Evolutionary conservation across 2,329 filamentous ascomycete genomes (phyloP), one percentile per base, ranked within the genome.

Genomic region (Claviceps arundinis): DNA sequence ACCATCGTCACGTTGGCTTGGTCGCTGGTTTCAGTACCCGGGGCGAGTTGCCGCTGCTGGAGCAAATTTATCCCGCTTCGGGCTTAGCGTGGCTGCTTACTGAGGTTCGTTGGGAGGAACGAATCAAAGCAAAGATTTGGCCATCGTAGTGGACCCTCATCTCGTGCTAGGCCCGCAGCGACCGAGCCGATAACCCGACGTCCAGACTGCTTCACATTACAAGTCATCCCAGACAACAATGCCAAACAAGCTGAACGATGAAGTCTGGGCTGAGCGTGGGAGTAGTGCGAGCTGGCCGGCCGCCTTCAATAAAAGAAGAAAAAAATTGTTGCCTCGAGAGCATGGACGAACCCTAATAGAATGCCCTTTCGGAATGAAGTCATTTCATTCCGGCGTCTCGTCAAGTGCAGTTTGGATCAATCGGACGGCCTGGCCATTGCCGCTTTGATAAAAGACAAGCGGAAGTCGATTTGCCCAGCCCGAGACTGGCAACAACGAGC

Each of bases 21-120:
- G 37, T 37, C n/a, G 49, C 50, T 50, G 49, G 34, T 45, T 40
- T 50, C 49, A 30, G 49, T 46, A 46, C 42, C 42, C 17, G 26
- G 17, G 17, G 47, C 16, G 13, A 50, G 26, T 37, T 50, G 40
- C 40, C 30, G 41, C 30, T 24, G 17, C 17, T 24, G n/a, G 17
- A 26, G 14, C 1, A 16, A 26, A 17, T 44, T 19, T 37, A 37
- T 34, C 11, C 43, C 24, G 50, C 34, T 47, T 51, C 9, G 16
- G 24, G 50, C 13, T 51, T 51, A 51, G 50, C 43, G 43, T 24
- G 11, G 19, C 16, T 19, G 16, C 22, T 11, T 26, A 11, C 22
- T 26, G 22, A 44, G 22, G 43, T 5, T 24, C 17, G 19, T 17
- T 37, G 5, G 19, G 14, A 9, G 19, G 43, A 50, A 44, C 50